Evolutionary conservation across 345 rosid genomes (phyloP), one percentile per base, ranked within the genome.

Genomic region (Populus davidiana): DNA sequence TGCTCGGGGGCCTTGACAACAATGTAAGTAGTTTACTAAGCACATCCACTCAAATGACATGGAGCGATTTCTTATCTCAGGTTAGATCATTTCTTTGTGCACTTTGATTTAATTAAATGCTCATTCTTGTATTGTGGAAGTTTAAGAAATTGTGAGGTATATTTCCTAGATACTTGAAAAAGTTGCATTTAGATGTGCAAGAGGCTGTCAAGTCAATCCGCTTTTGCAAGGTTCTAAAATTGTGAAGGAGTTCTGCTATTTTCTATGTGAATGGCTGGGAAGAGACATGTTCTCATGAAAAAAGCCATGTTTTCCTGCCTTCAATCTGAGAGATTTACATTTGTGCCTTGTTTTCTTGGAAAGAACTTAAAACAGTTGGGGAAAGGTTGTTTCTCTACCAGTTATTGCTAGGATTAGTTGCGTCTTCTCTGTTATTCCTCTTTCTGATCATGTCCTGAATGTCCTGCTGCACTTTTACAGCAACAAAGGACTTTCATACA

Each of bases 401-500:
- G 8, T 4, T 36, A 12, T 54, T 74, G 16, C 67, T 25, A 3
- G 20, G 33, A 59, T 47, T 8, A 29, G n/a, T 7, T 43, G 21
- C 20, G 17, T 14, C 18, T 21, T 59, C n/a, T 62, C 23, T 62
- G 50, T 12, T 65, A 9, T 33, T 33, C 36, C 36, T 73, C 41
- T n/a, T 56, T 11, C 1, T 38, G 39, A 16, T 52, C 29, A 23
- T 5, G 36, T 23, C 59, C 23, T 44, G 17, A 27, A 29, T 38
- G 1, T 63, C 44, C 21, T 18, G 43, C 6, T 70, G 29, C 36
- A 5, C 14, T 76, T 78, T 73, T 80, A 77, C 87, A 89, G 91
- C 91, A 91, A 63, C 77, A 76, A 65, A 91, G 98, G 86, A 92
- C 93, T 67, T 94, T 96, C 69, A 90, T 90, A 70, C 98, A 96